Base-by-base conservation (phyloP, 805 yeast species). In the Lipomyces anomalus region DNA sequence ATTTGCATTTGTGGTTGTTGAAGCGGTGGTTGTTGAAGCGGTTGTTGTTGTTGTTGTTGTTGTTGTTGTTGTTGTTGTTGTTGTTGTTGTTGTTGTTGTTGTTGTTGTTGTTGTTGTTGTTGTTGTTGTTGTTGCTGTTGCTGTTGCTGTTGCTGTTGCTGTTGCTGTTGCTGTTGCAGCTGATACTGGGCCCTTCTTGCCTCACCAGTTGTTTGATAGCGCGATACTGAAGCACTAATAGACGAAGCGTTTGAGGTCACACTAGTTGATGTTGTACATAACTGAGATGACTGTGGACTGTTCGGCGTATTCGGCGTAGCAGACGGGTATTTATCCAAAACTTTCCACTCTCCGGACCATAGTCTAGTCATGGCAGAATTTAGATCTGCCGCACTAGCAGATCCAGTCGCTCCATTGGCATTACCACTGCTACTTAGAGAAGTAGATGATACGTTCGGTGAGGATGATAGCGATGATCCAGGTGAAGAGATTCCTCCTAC, bases 321-420 rank as follows among this genome's bases (percentile, higher is more conserved):
- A 9, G 30, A 26, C 30, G 30, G 30, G 30, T 13, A 9, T 9
- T 13, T 9, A 9, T 50, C 55, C n/a, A 48, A 35, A n/a, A 50
- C 16, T 24, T 39, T 37, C 55, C 55, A 50, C 21, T 33, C 26
- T 4, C 55, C 55, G 22, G 18, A 38, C 55, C 55, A 50, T 47
- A 50, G 34, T 29, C 43, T 34, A 24, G 22, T 39, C 26, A 50
- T 21, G 6, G 42, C 49, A 18, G 9, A 18, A 9, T 38, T 39
- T 4, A 50, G 22, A 5, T 50, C 46, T 4, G 35, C 48, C 4
- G 13, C 11, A 22, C 7, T 16, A 11, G 29, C 22, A 6, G 47
- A 42, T 21, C 9, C 42, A 6, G 6, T 17, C 30, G 6, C 23
- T n/a, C 26, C 47, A n/a, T 16, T 29, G 16, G 16, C 34, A 6